Evolutionary conservation across 345 rosid species (phyloP).

Genomic region (Aquilaria sinensis): DNA sequence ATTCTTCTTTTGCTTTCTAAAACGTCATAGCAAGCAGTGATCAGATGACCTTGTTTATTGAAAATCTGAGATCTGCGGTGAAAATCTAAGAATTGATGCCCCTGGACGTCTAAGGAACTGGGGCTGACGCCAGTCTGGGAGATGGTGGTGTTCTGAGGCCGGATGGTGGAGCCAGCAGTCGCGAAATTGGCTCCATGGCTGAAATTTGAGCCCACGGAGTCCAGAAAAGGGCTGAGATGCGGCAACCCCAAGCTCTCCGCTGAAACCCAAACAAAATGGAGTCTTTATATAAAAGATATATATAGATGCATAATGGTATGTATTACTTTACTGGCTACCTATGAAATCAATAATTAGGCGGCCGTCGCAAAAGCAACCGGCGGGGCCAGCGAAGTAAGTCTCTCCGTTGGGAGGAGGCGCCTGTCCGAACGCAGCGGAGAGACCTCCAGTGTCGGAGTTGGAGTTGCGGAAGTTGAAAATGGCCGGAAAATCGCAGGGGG

Average conservation of each 20-base stretch:
- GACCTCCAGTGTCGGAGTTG: slow-evolving; percentile 88
- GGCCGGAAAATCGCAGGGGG: slow-evolving; percentile 49
- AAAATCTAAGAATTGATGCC: slow-evolving; percentile 44
- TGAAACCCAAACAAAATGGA: slow-evolving; percentile 12
- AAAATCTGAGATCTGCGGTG: slow-evolving; percentile 51
- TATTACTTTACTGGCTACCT: slow-evolving; percentile 25
- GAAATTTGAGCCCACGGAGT: slow-evolving; percentile 74
- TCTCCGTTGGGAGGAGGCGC: slow-evolving; percentile 63
- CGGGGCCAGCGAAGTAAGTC: slow-evolving; percentile 66
- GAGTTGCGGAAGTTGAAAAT: slow-evolving; percentile 94
- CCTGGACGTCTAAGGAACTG: slow-evolving; percentile 67
- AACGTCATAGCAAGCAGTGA: too few relatives aligned
- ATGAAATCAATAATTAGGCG: slow-evolving; percentile 83
- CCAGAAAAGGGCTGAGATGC: slow-evolving; percentile 67
- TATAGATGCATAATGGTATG: neutral
- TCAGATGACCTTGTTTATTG: slow-evolving; percentile 33
- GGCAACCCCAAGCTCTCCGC: slow-evolving; percentile 61
- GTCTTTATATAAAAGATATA: neutral
- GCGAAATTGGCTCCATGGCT: slow-evolving; percentile 89
- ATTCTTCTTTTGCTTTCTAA: too few relatives aligned
- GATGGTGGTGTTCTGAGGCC: slow-evolving; percentile 67
- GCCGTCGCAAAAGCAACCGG: slow-evolving; percentile 83
- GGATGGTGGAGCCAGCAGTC: slow-evolving; percentile 81
- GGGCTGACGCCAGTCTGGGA: slow-evolving; percentile 81
- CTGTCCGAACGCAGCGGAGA: slow-evolving; percentile 80